A percentile compares a stretch with the other conserved stretches of the same genome.
phyloP scores from a whole-genome alignment of 306 rosid species.

The Cucumis melo region DNA sequence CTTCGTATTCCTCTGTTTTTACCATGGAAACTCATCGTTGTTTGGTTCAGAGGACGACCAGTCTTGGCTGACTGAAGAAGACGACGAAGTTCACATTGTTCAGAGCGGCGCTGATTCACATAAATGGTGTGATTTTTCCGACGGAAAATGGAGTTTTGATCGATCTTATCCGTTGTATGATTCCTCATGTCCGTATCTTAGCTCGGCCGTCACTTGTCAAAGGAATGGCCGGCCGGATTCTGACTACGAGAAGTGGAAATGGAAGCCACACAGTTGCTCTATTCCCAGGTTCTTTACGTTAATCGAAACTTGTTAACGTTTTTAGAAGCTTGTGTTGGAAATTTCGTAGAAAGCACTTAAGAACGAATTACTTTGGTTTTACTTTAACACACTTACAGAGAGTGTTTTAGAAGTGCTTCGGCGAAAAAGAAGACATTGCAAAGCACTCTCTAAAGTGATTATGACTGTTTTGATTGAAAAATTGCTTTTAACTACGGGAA shows the following conservation, averaged over 20 bases:
- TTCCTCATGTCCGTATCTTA: conserved; percentile 65
- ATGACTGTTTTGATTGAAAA: background rate
- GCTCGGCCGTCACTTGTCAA: conserved; percentile 74
- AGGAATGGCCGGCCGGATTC: conserved; percentile 95
- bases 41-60: conserved; percentile 29
- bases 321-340: background rate
- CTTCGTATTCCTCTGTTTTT: conserved; percentile 19
- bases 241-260: conserved; percentile 84
- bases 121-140: conserved; percentile 51
- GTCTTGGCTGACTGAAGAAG: conserved; percentile 36
- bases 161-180: conserved; percentile 83
- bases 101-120: conserved; percentile 30
- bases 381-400: background rate
- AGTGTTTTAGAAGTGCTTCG: background rate
- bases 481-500: background rate
- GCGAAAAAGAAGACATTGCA: background rate
- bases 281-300: conserved; percentile 44
- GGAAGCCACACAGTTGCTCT: conserved; percentile 75
- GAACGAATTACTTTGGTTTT: background rate
- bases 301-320: background rate
- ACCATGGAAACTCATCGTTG: conserved; percentile 24
- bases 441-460: background rate
- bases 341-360: background rate
- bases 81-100: conserved; percentile 46
- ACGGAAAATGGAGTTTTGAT: conserved; percentile 83